phyloP scores from a whole-genome alignment of 2,329 filamentous ascomycete genomes.

The Rhynchosporium agropyri region DNA sequence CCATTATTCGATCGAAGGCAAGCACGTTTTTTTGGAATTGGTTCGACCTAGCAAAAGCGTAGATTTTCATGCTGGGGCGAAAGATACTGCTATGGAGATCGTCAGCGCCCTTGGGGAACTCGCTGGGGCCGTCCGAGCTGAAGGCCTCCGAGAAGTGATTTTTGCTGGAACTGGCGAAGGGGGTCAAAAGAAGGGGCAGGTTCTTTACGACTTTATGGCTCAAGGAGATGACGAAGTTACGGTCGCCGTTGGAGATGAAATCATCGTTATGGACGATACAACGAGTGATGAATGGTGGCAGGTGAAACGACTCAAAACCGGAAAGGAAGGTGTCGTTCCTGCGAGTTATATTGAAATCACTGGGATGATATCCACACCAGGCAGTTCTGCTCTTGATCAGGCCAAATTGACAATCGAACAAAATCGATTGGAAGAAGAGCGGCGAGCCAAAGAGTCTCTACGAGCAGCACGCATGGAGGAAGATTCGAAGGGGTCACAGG shows the following conservation, averaged over 20 bases:
- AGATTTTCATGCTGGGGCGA: conserved; percentile 95
- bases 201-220: conserved; percentile 95
- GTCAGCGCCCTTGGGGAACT: conserved; percentile 85
- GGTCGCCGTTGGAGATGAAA: conserved; percentile 86
- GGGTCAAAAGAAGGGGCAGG: conserved; percentile 75
- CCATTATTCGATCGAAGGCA: conserved; percentile 97
- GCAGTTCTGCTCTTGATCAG: conserved; percentile 58
- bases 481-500: conserved; percentile 63
- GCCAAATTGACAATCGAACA: conserved; percentile 75
- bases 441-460: conserved; percentile 78
- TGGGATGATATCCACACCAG: conserved; percentile 58
- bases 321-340: conserved; percentile 93
- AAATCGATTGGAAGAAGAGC: conserved; percentile 76
- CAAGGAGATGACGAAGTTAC: conserved; percentile 97
- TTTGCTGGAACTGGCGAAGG: conserved; percentile 70
- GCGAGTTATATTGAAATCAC: conserved; percentile 94
- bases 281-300: conserved; percentile 99
- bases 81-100: conserved; percentile 95
- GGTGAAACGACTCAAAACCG: conserved; percentile 85
- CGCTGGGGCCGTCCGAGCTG: conserved; percentile 81
- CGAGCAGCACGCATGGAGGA: conserved; percentile 62
- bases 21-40: conserved; percentile 95
- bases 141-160: conserved; percentile 82
- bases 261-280: conserved; percentile 82
- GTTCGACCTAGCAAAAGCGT: conserved; percentile 91